Evolutionary conservation across 2,329 filamentous ascomycete genomes (phyloP).

Genomic region (Xylaria sp.): DNA sequence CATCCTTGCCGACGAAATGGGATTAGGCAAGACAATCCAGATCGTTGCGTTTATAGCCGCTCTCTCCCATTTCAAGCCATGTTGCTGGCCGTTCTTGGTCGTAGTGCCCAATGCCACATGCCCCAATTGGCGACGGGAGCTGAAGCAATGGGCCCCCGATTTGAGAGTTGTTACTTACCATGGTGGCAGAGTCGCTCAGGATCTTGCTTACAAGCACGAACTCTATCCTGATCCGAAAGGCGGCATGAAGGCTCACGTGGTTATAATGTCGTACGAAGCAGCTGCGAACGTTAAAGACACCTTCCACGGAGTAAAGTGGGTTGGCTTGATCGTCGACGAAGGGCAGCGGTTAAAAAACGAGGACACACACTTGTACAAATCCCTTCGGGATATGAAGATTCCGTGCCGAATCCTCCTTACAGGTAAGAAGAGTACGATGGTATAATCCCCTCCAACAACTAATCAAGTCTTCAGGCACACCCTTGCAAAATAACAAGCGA

Average conservation of each 20-base stretch:
- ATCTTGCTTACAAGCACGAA: constrained; percentile 81
- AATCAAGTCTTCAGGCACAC: constrained; percentile 61
- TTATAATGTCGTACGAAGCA: constrained; percentile 94
- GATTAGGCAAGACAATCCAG: constrained; percentile 95
- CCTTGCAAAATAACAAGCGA: constrained; percentile 91
- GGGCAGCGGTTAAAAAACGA: constrained; percentile 96
- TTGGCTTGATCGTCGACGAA: constrained; percentile 89
- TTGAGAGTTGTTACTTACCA: constrained; percentile 93
- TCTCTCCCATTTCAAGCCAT: constrained; percentile 68
- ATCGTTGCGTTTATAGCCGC: constrained; percentile 82
- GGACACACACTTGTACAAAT: constrained; percentile 78
- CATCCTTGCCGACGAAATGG: constrained; percentile 97
- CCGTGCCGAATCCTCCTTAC: constrained; percentile 88
- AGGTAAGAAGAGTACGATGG: constrained; percentile 45
- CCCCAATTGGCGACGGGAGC: constrained; percentile 96
- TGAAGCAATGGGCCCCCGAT: constrained; percentile 89
- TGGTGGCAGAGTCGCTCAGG: constrained; percentile 74
- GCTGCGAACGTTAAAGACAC: constrained; percentile 74
- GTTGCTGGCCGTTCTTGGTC: constrained; percentile 89
- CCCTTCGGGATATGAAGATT: constrained; percentile 73
- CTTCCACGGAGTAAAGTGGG: constrained; percentile 79
- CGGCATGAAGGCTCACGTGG: constrained; percentile 83
- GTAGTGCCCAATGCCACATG: constrained; percentile 95
- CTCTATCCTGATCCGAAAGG: constrained; percentile 75
- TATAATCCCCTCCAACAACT: constrained; percentile 13